These are phyloP conservation scores for Tetracladium maxilliforme DNA, from an alignment of 2,329 filamentous ascomycete genomes.

Conservation along the genomic window DNA sequence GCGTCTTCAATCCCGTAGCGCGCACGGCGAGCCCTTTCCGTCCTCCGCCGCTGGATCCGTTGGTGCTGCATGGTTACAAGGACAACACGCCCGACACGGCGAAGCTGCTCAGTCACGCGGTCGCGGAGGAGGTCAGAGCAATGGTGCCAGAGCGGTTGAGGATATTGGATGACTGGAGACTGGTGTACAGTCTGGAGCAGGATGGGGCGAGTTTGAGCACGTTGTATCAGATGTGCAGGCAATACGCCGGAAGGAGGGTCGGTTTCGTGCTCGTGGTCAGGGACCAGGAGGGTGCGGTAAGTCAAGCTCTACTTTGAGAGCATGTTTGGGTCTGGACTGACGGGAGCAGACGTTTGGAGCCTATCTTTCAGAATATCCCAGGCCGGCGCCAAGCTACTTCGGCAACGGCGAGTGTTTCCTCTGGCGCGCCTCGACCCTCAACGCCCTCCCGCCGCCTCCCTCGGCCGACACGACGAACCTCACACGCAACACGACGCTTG, in stretches of 20 bases:
- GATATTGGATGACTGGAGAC: slow-evolving; percentile 72
- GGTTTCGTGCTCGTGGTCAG: slow-evolving; percentile 83
- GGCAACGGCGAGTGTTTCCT: slow-evolving; percentile 95
- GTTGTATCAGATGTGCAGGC: slow-evolving; percentile 65
- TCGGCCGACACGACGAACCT: slow-evolving; percentile 48
- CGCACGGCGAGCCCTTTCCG: slow-evolving; percentile 67
- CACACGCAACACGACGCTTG: slow-evolving; percentile 40
- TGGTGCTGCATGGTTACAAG: slow-evolving; percentile 54
- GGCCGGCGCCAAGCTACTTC: slow-evolving; percentile 72
- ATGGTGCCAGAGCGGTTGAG: slow-evolving; percentile 78
- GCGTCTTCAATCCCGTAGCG: no score
- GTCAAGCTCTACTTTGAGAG: slow-evolving; percentile 15
- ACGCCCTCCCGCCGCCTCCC: slow-evolving; percentile 55
- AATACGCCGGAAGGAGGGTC: slow-evolving; percentile 52
- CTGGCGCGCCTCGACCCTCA: slow-evolving; percentile 60
- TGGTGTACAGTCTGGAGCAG: slow-evolving; percentile 83
- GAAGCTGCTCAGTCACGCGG: slow-evolving; percentile 51
- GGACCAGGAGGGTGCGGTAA: slow-evolving; percentile 60
- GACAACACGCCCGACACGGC: slow-evolving; percentile 41
- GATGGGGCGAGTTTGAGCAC: slow-evolving; percentile 80
- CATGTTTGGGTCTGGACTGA: slow-evolving; percentile 2
- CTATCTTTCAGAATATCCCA: slow-evolving; percentile 81
- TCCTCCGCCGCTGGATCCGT: slow-evolving; percentile 74
- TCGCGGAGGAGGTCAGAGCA: slow-evolving; percentile 87
- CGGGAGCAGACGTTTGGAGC: slow-evolving; percentile 62